Evolutionary conservation across 2,329 filamentous ascomycete genomes (phyloP).

Genomic region (Verticillium dahliae): DNA sequence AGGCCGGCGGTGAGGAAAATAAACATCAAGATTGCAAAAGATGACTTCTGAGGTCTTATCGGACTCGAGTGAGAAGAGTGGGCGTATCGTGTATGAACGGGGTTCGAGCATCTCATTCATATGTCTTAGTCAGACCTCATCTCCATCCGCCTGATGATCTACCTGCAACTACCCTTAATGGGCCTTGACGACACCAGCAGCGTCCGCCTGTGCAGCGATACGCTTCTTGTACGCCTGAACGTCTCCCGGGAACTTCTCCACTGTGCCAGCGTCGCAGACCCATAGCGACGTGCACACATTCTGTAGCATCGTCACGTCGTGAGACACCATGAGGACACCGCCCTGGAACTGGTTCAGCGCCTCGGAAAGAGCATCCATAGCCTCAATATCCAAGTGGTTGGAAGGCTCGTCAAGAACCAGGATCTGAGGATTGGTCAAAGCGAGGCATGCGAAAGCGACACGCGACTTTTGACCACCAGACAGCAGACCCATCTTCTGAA

Average conservation of each 20-base stretch:
- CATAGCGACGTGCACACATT: conserved; percentile 91
- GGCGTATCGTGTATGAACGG: too few relatives aligned
- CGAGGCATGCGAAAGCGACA: conserved; percentile 95
- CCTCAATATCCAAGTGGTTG: conserved; percentile 98
- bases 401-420: conserved; percentile 97
- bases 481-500: conserved; percentile 90
- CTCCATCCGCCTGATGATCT: neutral
- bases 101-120: neutral
- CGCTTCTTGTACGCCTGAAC: conserved; percentile 97
- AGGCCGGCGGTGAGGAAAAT: too few relatives aligned
- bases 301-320: conserved; percentile 98
- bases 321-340: conserved; percentile 95
- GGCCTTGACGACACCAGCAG: conserved; percentile 73
- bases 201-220: conserved; percentile 83
- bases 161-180: conserved; percentile 30
- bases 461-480: conserved; percentile 98
- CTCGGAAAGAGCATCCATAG: conserved; percentile 89
- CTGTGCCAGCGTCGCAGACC: conserved; percentile 91
- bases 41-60: too few relatives aligned
- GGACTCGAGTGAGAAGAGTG: too few relatives aligned
- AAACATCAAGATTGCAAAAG: too few relatives aligned
- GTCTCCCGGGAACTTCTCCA: conserved; percentile 93
- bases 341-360: conserved; percentile 85
- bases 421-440: conserved; percentile 90
- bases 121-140: neutral